These are phyloP conservation scores for Incumbomyces delicatus DNA, from an alignment of 2,329 filamentous ascomycete species.

Conservation along the genomic window DNA sequence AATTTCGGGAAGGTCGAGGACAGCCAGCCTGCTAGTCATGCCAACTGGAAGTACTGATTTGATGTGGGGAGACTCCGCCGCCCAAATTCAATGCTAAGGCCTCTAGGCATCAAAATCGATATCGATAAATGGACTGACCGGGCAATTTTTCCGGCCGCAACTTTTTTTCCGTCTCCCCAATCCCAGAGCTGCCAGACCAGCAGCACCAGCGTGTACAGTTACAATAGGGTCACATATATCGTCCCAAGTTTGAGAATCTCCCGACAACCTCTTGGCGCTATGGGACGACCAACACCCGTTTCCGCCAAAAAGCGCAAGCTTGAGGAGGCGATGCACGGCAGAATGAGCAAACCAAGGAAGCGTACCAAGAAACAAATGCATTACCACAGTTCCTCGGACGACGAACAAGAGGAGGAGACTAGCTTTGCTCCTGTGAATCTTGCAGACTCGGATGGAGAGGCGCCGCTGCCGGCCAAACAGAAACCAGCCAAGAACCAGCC, in stretches of 20 bases:
- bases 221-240: too few relatives aligned
- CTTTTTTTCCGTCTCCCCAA: too few relatives aligned
- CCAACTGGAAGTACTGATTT: neutral
- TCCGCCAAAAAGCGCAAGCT: slow-evolving; percentile 47
- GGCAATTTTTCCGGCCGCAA: too few relatives aligned
- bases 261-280: neutral
- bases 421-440: slow-evolving; percentile 44
- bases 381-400: slow-evolving; percentile 56
- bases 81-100: neutral
- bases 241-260: too few relatives aligned
- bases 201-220: too few relatives aligned
- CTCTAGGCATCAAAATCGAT: too few relatives aligned
- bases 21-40: neutral
- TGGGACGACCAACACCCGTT: slow-evolving; percentile 29
- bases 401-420: slow-evolving; percentile 27
- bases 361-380: slow-evolving; percentile 53
- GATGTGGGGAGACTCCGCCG: too few relatives aligned
- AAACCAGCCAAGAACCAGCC: slow-evolving; percentile 18
- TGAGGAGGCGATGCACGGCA: slow-evolving; percentile 48
- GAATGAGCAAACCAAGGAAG: slow-evolving; percentile 42
- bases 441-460: slow-evolving; percentile 35
- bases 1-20: neutral
- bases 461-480: slow-evolving; percentile 18
- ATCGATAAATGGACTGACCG: too few relatives aligned
- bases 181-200: too few relatives aligned